Percentiles rank a stretch among this genome's conserved stretches.
Conservation (phyloP, 2,329 filamentous ascomycete genomes). For the Proliferodiscus dingleyae region DNA sequence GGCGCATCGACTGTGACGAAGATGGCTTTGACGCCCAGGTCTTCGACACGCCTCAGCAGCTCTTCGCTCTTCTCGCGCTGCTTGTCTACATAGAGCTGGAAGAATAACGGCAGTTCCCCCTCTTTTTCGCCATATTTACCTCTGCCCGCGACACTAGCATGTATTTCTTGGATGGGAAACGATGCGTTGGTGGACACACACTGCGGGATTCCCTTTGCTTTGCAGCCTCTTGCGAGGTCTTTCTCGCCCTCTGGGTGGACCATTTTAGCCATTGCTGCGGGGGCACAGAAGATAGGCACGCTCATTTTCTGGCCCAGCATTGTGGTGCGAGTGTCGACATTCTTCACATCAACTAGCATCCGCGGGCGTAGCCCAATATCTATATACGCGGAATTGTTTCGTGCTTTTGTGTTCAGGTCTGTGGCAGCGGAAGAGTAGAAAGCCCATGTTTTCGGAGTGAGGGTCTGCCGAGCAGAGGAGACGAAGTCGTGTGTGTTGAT, state of each 20-base stretch:
- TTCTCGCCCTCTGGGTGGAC: slow-evolving; percentile 62
- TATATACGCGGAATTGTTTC: slow-evolving; percentile 51
- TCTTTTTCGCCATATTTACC: slow-evolving; percentile 18
- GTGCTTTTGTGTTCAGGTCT: slow-evolving; percentile 59
- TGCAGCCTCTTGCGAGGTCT: slow-evolving; percentile 49
- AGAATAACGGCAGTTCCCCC: slow-evolving; percentile 37
- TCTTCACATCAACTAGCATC: slow-evolving; percentile 51
- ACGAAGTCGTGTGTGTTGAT: slow-evolving; percentile 60
- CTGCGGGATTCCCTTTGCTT: slow-evolving; percentile 49
- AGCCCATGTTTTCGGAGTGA: slow-evolving; percentile 62
- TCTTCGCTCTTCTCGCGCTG: slow-evolving; percentile 46
- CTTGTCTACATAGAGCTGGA: slow-evolving; percentile 59
- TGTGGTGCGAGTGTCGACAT: slow-evolving; percentile 44
- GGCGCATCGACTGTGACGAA: slow-evolving; percentile 57
- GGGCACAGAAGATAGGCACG: slow-evolving; percentile 58
- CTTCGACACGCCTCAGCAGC: slow-evolving; percentile 42
- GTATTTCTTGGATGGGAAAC: slow-evolving; percentile 51
- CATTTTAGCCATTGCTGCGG: slow-evolving; percentile 59
- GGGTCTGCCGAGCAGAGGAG: slow-evolving; percentile 46
- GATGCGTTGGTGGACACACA: slow-evolving; percentile 59
- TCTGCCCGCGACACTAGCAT: slow-evolving; percentile 25
- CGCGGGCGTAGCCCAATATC: slow-evolving; percentile 56
- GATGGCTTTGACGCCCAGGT: slow-evolving; percentile 45
- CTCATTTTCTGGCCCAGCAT: slow-evolving; percentile 50
- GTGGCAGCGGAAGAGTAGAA: slow-evolving; percentile 65